Evolutionary conservation across 2,329 filamentous ascomycete genomes (phyloP), one percentile per base, ranked within the genome.

Genomic region (Colletotrichum incanum): DNA sequence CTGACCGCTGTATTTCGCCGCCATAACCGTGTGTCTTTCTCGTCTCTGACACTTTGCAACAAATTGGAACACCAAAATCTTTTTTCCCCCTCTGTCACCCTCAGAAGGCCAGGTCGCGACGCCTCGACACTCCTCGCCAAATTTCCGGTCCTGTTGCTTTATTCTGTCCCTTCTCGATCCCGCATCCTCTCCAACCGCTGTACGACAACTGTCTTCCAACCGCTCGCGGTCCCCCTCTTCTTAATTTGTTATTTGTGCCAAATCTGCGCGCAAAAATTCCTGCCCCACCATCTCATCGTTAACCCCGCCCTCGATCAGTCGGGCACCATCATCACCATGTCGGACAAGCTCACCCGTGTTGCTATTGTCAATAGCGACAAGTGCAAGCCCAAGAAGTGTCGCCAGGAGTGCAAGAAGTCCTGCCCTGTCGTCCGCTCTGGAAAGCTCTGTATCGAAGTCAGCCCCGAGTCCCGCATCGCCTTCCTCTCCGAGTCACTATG

Each of bases 291-390:
- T 60, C 68, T 41, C 60, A 54, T 67, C 68, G 47, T 66, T 54
- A 64, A 62, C 62, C 66, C 66, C 64, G 74, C 74, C 67, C 63
- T 71, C 65, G 71, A 73, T 67, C 69, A 62, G 67, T 41, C 71
- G 52, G 65, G 70, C 73, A 75, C 71, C 68, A 74, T 74, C 74
- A 78, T 79, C 85, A 89, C 79, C 80, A 98, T 98, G 95, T 89
- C 94, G 82, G 95, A 98, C 89, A 98, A 93, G 86, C 91, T 98
- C 80, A 98, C 96, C 79, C 94, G 96, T 93, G 95, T 99, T 87
- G 96, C 96, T 80, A 99, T 99, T 87, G 94, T 99, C 88, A 98
- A 96, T 86, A 93, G 90, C 83, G 96, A 99, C 92, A 98, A 99
- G 92, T 81, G 75, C 49, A 74, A 75, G 58, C 79, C 78, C 78